Evolutionary conservation across 1,139 yeast genomes (phyloP).

Genomic region (Candida mesenterica): DNA sequence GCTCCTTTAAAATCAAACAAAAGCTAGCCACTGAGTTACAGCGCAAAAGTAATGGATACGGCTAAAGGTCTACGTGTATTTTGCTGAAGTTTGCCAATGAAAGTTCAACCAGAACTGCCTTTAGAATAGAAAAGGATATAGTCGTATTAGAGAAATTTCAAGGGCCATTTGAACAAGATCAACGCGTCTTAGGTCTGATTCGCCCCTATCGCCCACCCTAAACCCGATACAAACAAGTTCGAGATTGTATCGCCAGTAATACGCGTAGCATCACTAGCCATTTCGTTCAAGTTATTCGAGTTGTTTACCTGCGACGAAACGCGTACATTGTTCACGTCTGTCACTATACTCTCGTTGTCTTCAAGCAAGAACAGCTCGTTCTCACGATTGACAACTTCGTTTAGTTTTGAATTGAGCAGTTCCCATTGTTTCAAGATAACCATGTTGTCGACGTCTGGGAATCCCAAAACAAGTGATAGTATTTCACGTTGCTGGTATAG

Average conservation of each 20-base stretch:
- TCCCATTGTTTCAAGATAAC: constrained; percentile 39
- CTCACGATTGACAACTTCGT: constrained; percentile 22
- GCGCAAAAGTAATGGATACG: too few relatives aligned
- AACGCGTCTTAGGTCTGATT: constrained; percentile 14
- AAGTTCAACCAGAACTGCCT: too few relatives aligned
- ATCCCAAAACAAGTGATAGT: constrained; percentile 29
- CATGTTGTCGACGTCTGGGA: constrained; percentile 23
- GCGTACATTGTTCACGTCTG: constrained; percentile 6
- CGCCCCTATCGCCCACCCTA: constrained; percentile 72
- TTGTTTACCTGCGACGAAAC: constrained; percentile 12
- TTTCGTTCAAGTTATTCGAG: constrained; percentile 11
- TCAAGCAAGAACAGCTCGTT: constrained; percentile 8
- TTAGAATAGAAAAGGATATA: too few relatives aligned
- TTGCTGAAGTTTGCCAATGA: too few relatives aligned
- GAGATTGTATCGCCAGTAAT: constrained; percentile 49
- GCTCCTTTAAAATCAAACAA: too few relatives aligned
- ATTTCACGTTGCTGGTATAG: constrained; percentile 47
- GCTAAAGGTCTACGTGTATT: too few relatives aligned
- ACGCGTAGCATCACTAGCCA: constrained; percentile 22
- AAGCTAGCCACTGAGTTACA: too few relatives aligned
- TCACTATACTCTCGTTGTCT: constrained; percentile 6
- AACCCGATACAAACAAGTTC: constrained; percentile 52
- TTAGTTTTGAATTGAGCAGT: constrained; percentile 24
- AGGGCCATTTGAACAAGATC: too few relatives aligned
- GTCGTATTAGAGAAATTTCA: too few relatives aligned